Evolutionary conservation across 2,329 filamentous ascomycete species (phyloP), one percentile per base, ranked within the genome.

Genomic region (Dothidotthia symphoricarpi): DNA sequence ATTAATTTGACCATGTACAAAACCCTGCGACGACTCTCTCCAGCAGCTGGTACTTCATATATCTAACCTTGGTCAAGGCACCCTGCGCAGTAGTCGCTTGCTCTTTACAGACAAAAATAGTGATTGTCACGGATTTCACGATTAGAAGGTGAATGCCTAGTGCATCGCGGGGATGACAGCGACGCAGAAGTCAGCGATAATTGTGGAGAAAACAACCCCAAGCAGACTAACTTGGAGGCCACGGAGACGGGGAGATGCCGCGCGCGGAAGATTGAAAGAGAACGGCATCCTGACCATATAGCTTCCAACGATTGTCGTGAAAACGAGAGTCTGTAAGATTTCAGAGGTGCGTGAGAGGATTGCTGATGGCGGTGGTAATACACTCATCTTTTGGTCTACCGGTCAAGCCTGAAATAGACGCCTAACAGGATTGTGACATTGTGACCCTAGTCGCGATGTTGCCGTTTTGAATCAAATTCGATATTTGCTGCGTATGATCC

Each of bases 71-170:
- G 14, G 43, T 45, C 26, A 59, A 25, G 14, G 37, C 39, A 10
- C 49, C 53, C 10, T 39, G 41, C 10, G 31, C 28, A 2, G 48
- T 51, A 31, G 53, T 43, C 16, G 31, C 43, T 24, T 51, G 48
- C 39, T 59, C 56, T 19, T 41, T 47, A 28, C 39, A 35, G 28
- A 59, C 24, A 26, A 59, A 33, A 39, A 50, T 40, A 13, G 46
- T 41, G 6, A 51, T 57, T 0, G 51, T 49, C 26, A 50, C 41
- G 26, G 54, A 53, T 0, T 51, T 49, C 15, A 52, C 15, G 26
- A 59, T 48, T 19, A 53, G 29, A 58, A 54, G 1, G 53, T 55
- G 36, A 59, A 58, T 6, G 39, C 32, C 34, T 50, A 53, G 34
- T 46, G 43, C 36, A 46, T 47, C 22, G 29, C 31, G 1, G 53